Base-by-base conservation (phyloP, 2,329 filamentous ascomycete genomes). In the Madurella mycetomatis region DNA sequence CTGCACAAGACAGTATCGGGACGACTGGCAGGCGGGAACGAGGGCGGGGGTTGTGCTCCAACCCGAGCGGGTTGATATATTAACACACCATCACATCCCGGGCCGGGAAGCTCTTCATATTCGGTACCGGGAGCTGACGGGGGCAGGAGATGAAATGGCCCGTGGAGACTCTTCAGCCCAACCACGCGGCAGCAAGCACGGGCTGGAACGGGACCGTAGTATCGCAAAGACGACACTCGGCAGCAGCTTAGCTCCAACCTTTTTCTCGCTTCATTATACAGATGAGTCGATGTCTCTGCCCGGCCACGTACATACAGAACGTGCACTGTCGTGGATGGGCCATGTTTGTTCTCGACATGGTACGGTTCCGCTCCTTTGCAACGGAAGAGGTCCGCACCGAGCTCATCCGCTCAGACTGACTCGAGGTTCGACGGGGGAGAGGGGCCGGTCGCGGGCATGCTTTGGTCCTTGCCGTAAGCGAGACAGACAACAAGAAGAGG, bases 11-110 rank as follows among this genome's bases (percentile, higher is more conserved):
- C 25, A 25, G 25, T 25, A 25, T 25, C 25, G 25, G 25, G 25
- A 25, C 25, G 25, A 25, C 25, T 25, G 25, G 25, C 25, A 7
- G 25, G 25, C 11, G 34, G 32, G 31, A 34, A 39, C 16, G 40
- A 44, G 43, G 30, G 51, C 19, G 25, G 34, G 18, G 48, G 25
- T 37, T 37, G 44, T 30, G 32, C 19, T 18, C 50, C 47, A 56
- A 32, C 53, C 44, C 40, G 34, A 37, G 31, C 56, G 52, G 56
- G 41, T 50, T 51, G 47, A 47, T 34, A 51, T 25, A 54, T 56
- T 51, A 52, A 41, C 48, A 37, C 54, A 52, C 54, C 51, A 44
- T 45, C 41, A 31, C 18, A 30, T 15, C 15, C 25, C 13, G 18
- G 39, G 45, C 25, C 34, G 41, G 19, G 34, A 46, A 40, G 31